Conservation (phyloP, 129 eudicot species). For the Lonicera japonica region DNA sequence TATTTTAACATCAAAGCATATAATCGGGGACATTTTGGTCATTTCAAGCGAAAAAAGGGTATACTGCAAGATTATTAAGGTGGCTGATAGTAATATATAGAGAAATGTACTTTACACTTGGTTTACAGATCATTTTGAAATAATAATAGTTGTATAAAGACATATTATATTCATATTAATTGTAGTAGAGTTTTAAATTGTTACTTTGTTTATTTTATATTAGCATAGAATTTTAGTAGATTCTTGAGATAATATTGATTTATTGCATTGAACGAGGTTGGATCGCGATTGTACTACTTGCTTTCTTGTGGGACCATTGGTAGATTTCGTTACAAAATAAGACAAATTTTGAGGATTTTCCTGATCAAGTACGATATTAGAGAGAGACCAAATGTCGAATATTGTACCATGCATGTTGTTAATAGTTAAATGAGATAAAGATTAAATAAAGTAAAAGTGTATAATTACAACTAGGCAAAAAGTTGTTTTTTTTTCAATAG, state of each 20-base stretch:
- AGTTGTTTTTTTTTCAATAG: too few species aligned
- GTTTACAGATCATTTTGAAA: background rate
- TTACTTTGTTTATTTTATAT: too few species aligned
- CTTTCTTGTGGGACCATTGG: background rate
- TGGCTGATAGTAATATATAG: too few species aligned
- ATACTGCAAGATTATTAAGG: too few species aligned
- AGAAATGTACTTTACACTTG: slow-evolving; percentile 3
- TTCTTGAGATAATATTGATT: background rate
- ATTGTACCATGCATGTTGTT: background rate
- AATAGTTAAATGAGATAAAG: background rate
- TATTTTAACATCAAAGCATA: too few species aligned
- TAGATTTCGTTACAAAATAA: background rate
- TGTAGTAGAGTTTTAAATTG: background rate
- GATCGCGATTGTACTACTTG: slow-evolving; percentile 1
- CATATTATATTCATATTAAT: background rate
- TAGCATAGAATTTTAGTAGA: slow-evolving; percentile 2
- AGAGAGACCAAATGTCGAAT: background rate
- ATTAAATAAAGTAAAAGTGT: background rate
- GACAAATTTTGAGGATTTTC: background rate
- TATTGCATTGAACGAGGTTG: background rate
- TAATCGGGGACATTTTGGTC: too few species aligned
- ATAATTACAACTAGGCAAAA: background rate
- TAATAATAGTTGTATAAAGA: background rate
- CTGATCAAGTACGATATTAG: slow-evolving; percentile 1
- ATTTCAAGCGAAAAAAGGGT: too few species aligned